Base-by-base conservation (phyloP, 352 stramenopile genomes). In the Phytopythium oedochilum region DNA sequence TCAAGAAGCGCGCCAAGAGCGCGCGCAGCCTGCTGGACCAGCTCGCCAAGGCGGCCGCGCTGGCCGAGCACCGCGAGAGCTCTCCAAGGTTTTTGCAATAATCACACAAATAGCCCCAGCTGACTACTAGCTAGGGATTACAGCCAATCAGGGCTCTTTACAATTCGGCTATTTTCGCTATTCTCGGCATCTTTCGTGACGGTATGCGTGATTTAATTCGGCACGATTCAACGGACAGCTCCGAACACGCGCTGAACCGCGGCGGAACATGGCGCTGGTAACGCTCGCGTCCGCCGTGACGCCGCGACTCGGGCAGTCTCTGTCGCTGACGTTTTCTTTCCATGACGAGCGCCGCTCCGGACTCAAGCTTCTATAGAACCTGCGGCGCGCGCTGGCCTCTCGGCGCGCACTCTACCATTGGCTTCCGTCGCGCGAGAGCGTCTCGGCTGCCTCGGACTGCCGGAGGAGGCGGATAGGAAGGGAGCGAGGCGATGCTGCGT, bases 11-110 rank as follows among this genome's bases (percentile, higher is more conserved):
- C 20, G 73, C 59, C 43, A 92, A 86, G 61, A 84, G 63, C 54
- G 73, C 87, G 26, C 83, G 79, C 48, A 83, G 73, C 17, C 64
- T 90, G 54, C 63, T 92, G 20, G 82, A 92, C 39, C 70, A 87
- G 44, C 59, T 92, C 3, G 66, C 77, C 34, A 88, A 88, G 55
- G 78, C 80, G 29, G 75, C 71, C 1, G 73, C 70, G 32, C 59
- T 51, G 1, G 55, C 73, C 2, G 73, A 88, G 50, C 71, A 71
- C 34, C 68, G 70, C 32, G 68, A 69, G 46, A 75, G 71, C 34
- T 78, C n/a, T n/a, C n/a, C n/a, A n/a, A n/a, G n/a, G n/a, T n/a
- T n/a, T n/a, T n/a, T n/a, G n/a, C n/a, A n/a, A n/a, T n/a, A n/a
- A n/a, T n/a, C n/a, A n/a, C n/a, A n/a, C n/a, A n/a, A n/a, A n/a